Base-by-base conservation (phyloP, 331 rosid genomes). In the Stylosanthes scabra region DNA sequence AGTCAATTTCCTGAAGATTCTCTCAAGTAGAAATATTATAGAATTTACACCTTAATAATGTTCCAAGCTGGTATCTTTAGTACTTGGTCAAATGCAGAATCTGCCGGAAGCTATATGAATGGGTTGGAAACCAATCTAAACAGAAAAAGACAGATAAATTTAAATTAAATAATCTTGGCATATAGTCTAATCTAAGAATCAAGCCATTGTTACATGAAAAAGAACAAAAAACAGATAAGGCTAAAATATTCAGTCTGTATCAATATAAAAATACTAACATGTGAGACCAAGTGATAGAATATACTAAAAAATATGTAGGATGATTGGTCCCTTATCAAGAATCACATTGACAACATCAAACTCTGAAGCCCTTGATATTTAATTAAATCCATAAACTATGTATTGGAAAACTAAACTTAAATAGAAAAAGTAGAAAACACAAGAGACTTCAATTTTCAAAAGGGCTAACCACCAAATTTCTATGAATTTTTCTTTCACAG, bases 1-100 rank as follows among this genome's bases (percentile, higher is more conserved):
- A 74, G 83, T 83, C 88, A 82, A 88, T 63, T 9, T 71, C 78
- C 63, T 75, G 66, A 78, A 83, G 87, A 84, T 80, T 86, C 86
- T 74, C 66, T 70, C 77, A 63, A 45, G 58, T 8, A 54, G 74
- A 86, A 74, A 59, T 82, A 45, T 31, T 71, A 58, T 72, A 79
- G 64, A 77, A 75, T 66, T 66, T 74, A 80, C 84, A 78, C 69
- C 86, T 67, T 70, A 54, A 51, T 63, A 54, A 51, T 63, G 68
- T 59, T 68, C 78, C 81, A 86, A 88, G 76, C 74, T 52, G 75
- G 41, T 74, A 59, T 60, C 74, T 51, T 72, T 78, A 61, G 63
- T 74, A 69, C 64, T 72, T 81, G 78, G 90, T 88, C 94, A 86
- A 90, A 85, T 74, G 75, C 66, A 15, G 39, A 76, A 78, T 73